Evolutionary conservation across 768 basidiomycete genomes (phyloP), one percentile per base, ranked within the genome.

Genomic region (Tephrocybe sp.): DNA sequence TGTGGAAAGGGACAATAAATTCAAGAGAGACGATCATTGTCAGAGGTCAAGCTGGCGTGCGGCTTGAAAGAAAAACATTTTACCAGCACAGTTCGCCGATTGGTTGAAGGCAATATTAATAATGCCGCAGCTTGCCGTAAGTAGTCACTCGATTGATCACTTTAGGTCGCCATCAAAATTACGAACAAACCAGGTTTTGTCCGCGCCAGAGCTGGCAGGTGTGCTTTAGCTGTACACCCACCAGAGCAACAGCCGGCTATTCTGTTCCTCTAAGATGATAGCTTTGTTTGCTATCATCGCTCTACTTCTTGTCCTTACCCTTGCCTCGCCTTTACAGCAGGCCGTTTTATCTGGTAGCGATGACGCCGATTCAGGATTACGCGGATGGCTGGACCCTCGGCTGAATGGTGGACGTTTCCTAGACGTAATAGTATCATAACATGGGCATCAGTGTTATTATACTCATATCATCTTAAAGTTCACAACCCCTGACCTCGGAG

Each of bases 391-490:
- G 41, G 91, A 94, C 65, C 92, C 92, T 16, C 76, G 90, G 36
- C 52, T 78, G 21, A 77, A 80, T 44, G 91, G 91, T 15, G 91
- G 91, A 4, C 77, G 77, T 19, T 74, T 91, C 51, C 68, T 93
- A 34, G 91, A 94, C 62, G 91, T 92, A 58, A 62, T 84, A 58
- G 16, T 12, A 7, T 27, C 13, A n/a, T 24, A 18, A 31, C 40
- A 30, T n/a, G n/a, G n/a, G 9, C 7, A 15, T 47, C 34, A 5
- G n/a, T 19, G 16, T n/a, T 9, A 28, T 36, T 16, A 37, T 51
- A 34, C 24, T 38, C 38, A 53, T 21, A 38, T 9, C 24, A 36
- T 46, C 19, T 43, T 51, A 25, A 46, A 91, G 89, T 89, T 75
- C 65, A 84, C 87, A 7, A 82, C 77, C 4, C 74, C 74, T 46